Evolutionary conservation across 169 alveolate species (phyloP).

Genomic region (Cryptosporidium baileyi): DNA sequence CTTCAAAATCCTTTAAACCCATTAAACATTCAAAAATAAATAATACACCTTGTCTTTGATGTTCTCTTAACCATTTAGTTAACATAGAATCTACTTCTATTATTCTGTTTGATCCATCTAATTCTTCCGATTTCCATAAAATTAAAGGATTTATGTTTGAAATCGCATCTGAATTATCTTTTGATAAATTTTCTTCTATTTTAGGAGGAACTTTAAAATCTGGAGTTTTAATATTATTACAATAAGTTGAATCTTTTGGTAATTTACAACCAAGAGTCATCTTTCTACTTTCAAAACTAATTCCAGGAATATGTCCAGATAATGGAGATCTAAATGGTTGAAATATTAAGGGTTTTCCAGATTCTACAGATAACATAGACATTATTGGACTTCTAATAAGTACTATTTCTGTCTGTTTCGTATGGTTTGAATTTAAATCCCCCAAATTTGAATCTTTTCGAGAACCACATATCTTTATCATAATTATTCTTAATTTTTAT

Average conservation of each 20-base stretch:
- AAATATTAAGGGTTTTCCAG: conserved; percentile 46
- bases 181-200: background rate
- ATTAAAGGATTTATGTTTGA: background rate
- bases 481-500: background rate
- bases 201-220: conserved; percentile 40
- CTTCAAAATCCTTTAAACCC: conserved; percentile 87
- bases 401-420: conserved; percentile 4
- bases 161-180: background rate
- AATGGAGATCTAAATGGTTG: conserved; percentile 50
- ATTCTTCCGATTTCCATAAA: conserved; percentile 33
- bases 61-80: conserved; percentile 81
- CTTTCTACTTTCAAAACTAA: conserved; percentile 40
- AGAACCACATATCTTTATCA: conserved; percentile 27
- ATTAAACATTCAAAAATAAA: conserved; percentile 89
- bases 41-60: conserved; percentile 88
- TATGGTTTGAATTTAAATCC: background rate
- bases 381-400: conserved; percentile 65
- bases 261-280: conserved; percentile 63
- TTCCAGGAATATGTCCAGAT: conserved; percentile 62
- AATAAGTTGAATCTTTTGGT: conserved; percentile 32
- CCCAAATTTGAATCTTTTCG: background rate
- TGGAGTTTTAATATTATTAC: conserved; percentile 10
- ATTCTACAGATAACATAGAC: conserved; percentile 62
- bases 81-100: conserved; percentile 76
- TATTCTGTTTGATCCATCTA: conserved; percentile 8